Evolutionary conservation across 257 asterid species (phyloP).

Genomic region (Ophiorrhiza pumila): DNA sequence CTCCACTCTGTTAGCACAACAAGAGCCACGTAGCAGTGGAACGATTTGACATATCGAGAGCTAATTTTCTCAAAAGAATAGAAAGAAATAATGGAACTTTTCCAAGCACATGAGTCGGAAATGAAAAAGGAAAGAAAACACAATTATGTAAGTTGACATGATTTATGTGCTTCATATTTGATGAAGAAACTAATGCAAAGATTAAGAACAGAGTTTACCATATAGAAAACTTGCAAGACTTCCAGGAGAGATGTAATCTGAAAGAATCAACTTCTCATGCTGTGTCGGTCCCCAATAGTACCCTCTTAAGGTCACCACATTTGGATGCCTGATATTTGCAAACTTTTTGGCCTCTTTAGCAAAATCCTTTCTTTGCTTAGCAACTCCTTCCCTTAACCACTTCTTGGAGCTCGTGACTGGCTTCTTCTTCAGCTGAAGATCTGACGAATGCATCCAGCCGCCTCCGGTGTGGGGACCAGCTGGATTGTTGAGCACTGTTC

Average conservation of each 20-base stretch:
- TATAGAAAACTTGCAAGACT: constrained; percentile 80
- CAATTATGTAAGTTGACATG: background rate
- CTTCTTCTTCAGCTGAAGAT: too few species aligned
- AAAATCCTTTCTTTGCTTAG: constrained; percentile 88
- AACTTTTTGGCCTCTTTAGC: constrained; percentile 95
- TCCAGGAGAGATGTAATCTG: constrained; percentile 90
- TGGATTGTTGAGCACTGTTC: too few species aligned
- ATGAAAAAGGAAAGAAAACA: background rate
- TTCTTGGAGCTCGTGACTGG: too few species aligned
- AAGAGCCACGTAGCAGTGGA: background rate
- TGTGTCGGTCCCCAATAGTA: constrained; percentile 98
- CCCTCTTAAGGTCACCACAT: constrained; percentile 92
- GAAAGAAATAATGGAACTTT: background rate
- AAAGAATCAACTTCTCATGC: constrained; percentile 90
- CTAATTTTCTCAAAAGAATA: too few species aligned
- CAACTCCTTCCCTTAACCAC: constrained; percentile 97
- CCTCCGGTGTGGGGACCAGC: too few species aligned
- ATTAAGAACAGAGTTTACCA: constrained; percentile 40
- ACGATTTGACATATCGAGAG: background rate
- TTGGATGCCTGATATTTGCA: constrained; percentile 84
- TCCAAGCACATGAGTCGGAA: too few species aligned
- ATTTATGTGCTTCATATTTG: background rate
- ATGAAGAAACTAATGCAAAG: background rate
- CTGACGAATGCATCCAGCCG: too few species aligned
- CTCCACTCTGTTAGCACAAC: background rate